These are phyloP conservation scores for Diaporthe citri DNA, from an alignment of 2,329 filamentous ascomycete genomes.

Conservation along the genomic window DNA sequence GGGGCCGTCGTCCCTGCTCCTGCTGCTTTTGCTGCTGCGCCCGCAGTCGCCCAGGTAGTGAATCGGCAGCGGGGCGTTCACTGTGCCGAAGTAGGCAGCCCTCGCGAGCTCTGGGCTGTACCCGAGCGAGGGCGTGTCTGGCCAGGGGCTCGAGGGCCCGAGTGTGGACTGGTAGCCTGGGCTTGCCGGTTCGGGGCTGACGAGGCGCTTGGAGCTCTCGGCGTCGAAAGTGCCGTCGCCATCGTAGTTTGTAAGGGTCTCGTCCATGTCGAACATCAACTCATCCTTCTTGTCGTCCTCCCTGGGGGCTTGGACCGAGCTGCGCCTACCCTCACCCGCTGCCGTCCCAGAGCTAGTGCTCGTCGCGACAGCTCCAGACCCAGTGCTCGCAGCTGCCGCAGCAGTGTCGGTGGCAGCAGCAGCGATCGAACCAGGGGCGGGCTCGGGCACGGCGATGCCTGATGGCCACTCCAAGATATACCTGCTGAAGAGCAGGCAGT, in stretches of 20 bases:
- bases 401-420: too few species aligned
- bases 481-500: constrained; percentile 34
- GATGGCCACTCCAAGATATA: constrained; percentile 35
- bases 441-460: constrained; percentile 29
- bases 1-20: constrained; percentile 19
- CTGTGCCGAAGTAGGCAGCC: constrained; percentile 32
- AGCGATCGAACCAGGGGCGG: neutral
- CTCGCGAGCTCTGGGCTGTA: constrained; percentile 18
- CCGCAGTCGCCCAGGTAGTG: constrained; percentile 16
- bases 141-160: constrained; percentile 4
- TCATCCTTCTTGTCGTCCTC: neutral
- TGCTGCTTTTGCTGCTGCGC: neutral
- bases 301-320: neutral
- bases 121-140: constrained; percentile 1
- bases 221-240: neutral
- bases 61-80: constrained; percentile 10
- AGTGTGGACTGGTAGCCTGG: neutral
- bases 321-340: neutral
- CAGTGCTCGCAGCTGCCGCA: neutral
- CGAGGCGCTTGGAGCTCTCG: neutral
- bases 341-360: neutral
- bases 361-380: neutral
- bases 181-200: neutral
- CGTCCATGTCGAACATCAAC: neutral
- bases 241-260: neutral